These are phyloP conservation scores for Penicillium sp. DNA, from an alignment of 2,329 filamentous ascomycete genomes.

Conservation along the genomic window DNA sequence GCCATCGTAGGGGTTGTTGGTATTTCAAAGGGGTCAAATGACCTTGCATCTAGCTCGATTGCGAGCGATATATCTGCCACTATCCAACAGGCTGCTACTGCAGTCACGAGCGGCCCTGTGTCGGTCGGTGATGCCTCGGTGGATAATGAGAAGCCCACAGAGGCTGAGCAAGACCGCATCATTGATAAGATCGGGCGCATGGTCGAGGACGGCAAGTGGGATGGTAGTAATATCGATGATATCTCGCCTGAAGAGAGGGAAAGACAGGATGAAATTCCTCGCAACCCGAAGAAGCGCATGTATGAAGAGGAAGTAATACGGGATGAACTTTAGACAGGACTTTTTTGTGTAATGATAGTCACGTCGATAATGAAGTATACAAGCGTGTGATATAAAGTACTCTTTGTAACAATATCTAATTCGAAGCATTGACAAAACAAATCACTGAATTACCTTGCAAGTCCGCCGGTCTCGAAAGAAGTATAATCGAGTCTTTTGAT, in stretches of 20 bases:
- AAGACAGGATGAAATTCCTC: constrained; percentile 40
- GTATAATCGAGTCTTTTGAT: constrained; percentile 14
- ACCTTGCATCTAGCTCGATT: constrained; percentile 24
- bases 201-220: constrained; percentile 31
- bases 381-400: background rate
- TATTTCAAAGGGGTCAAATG: constrained; percentile 29
- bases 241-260: constrained; percentile 38
- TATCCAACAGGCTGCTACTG: constrained; percentile 25
- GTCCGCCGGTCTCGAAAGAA: background rate
- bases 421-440: background rate
- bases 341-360: constrained; percentile 15
- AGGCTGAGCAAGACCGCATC: constrained; percentile 35
- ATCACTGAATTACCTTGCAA: too few relatives aligned
- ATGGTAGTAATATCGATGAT: constrained; percentile 35
- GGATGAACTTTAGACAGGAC: constrained; percentile 39
- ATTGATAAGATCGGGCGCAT: constrained; percentile 47
- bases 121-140: constrained; percentile 18
- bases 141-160: constrained; percentile 23
- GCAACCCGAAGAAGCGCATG: constrained; percentile 53
- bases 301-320: constrained; percentile 44
- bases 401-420: background rate
- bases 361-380: constrained; percentile 7
- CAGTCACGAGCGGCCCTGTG: constrained; percentile 16
- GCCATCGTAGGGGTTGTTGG: constrained; percentile 58
- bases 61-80: constrained; percentile 22